Evolutionary conservation across 495 filamentous ascomycete species (phyloP).

Genomic region (Echria macrotheca): DNA sequence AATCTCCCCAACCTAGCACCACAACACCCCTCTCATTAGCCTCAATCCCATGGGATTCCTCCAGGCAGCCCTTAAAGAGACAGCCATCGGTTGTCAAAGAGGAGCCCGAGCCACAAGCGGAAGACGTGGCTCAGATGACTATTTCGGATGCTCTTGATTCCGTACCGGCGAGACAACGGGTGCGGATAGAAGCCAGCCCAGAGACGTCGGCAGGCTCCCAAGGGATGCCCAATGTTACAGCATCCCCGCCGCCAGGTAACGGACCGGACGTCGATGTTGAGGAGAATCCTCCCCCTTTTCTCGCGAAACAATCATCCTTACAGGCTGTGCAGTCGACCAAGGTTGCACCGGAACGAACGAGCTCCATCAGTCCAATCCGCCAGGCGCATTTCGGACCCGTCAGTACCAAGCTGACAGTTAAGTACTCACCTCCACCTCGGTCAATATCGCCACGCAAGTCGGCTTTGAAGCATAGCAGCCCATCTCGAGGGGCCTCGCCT

Average conservation of each 20-base stretch:
- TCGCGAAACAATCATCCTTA: too few relatives aligned
- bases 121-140: slow-evolving; percentile 13
- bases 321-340: too few relatives aligned
- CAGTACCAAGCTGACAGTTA: slow-evolving; percentile 48
- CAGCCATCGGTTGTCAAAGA: slow-evolving; percentile 60
- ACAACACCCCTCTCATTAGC: neutral
- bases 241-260: too few relatives aligned
- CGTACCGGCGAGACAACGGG: slow-evolving; percentile 27
- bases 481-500: slow-evolving; percentile 44
- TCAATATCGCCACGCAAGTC: slow-evolving; percentile 84
- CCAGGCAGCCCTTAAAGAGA: slow-evolving; percentile 33
- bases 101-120: slow-evolving; percentile 39
- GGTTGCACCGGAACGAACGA: neutral
- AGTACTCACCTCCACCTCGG: slow-evolving; percentile 71
- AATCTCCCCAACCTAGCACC: too few relatives aligned
- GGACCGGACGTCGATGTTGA: too few relatives aligned
- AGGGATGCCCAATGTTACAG: slow-evolving; percentile 2
- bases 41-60: neutral
- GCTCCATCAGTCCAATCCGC: slow-evolving; percentile 40
- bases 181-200: slow-evolving; percentile 8
- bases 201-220: neutral
- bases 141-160: slow-evolving; percentile 27
- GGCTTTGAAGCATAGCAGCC: slow-evolving; percentile 66
- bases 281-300: too few relatives aligned
- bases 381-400: slow-evolving; percentile 67